These are phyloP conservation scores for Yamadazyma philogaea DNA, from an alignment of 805 yeast species.

Conservation along the genomic window DNA sequence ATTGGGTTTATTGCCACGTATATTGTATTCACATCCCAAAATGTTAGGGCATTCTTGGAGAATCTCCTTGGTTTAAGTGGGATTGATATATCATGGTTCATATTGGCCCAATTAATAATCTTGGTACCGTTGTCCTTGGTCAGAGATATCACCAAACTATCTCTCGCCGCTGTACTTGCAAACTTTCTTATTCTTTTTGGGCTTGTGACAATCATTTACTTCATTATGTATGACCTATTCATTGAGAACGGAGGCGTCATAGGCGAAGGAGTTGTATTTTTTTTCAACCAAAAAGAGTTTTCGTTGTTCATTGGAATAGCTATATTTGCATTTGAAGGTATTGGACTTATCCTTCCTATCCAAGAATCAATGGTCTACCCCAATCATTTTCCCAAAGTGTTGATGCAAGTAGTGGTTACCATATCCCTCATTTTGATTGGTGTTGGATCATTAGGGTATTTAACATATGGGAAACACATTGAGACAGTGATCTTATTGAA, in stretches of 20 bases:
- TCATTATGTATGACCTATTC: slow-evolving; percentile 45
- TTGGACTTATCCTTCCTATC: slow-evolving; percentile 76
- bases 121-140: slow-evolving; percentile 69
- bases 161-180: slow-evolving; percentile 69
- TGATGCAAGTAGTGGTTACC: slow-evolving; percentile 57
- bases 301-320: slow-evolving; percentile 80
- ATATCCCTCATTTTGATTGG: slow-evolving; percentile 61
- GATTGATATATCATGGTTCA: slow-evolving; percentile 45
- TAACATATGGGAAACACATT: slow-evolving; percentile 62
- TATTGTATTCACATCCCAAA: slow-evolving; percentile 74
- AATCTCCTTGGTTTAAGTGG: slow-evolving; percentile 46
- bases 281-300: slow-evolving; percentile 57
- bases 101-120: slow-evolving; percentile 52
- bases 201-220: slow-evolving; percentile 59
- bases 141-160: slow-evolving; percentile 72
- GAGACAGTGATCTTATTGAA: slow-evolving; percentile 70
- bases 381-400: slow-evolving; percentile 64
- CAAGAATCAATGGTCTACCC: slow-evolving; percentile 81
- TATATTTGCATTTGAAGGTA: slow-evolving; percentile 85
- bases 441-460: slow-evolving; percentile 66
- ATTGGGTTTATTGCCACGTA: slow-evolving; percentile 81
- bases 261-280: slow-evolving; percentile 47
- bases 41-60: slow-evolving; percentile 57
- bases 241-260: slow-evolving; percentile 36
- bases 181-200: slow-evolving; percentile 68